Conservation (phyloP, 768 basidiomycete genomes). For the Artomyces pyxidatus region DNA sequence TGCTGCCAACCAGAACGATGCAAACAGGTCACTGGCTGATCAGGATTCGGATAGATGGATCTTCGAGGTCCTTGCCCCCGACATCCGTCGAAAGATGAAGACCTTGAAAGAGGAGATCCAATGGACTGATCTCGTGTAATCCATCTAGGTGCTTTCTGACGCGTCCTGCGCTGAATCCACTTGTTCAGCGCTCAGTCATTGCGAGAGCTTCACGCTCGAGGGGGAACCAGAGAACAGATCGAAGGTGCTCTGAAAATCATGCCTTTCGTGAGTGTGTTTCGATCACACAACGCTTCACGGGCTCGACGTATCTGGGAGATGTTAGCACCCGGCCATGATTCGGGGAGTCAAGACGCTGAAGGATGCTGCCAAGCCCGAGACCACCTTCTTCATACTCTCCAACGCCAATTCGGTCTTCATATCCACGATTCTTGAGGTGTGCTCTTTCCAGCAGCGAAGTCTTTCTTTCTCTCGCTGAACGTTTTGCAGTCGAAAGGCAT, state of each 20-base stretch:
- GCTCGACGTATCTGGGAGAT: background rate
- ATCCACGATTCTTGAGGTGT: conserved; percentile 76
- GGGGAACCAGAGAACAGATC: conserved; percentile 67
- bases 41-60: conserved; percentile 96
- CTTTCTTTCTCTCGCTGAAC: no score
- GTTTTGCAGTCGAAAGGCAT: conserved; percentile 77
- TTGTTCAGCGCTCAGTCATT: conserved; percentile 54
- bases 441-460: conserved; percentile 6
- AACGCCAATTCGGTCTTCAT: conserved; percentile 94
- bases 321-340: conserved; percentile 93
- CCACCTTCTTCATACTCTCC: conserved; percentile 84
- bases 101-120: conserved; percentile 53
- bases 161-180: background rate
- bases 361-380: conserved; percentile 46
- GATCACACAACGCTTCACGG: background rate
- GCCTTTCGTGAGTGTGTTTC: conserved; percentile 64
- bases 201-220: conserved; percentile 60
- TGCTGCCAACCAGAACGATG: background rate
- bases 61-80: conserved; percentile 79
- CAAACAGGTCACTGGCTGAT: conserved; percentile 80
- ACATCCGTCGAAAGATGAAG: conserved; percentile 78
- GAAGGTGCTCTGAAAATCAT: conserved; percentile 68
- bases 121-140: conserved; percentile 95
- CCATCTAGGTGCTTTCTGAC: background rate
- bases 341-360: conserved; percentile 81